Conservation (phyloP, 768 basidiomycete species). For the Tulasnella sp. region DNA sequence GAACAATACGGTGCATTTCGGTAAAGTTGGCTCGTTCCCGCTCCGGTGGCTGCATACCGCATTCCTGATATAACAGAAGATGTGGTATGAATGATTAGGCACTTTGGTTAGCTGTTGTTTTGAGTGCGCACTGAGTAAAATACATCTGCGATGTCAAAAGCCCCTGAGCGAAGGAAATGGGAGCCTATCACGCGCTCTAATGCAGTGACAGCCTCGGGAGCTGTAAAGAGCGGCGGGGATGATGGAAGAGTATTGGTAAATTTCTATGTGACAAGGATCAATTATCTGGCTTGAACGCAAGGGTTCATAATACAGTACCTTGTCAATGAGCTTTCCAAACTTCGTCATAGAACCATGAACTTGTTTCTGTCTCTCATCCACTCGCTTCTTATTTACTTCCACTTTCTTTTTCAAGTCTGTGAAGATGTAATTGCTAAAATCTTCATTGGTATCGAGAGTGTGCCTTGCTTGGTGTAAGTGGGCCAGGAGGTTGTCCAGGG, state of each 20-base stretch:
- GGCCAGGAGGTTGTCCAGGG: constrained; percentile 53
- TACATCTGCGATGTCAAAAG: constrained; percentile 62
- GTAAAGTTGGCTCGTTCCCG: constrained; percentile 47
- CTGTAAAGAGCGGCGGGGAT: constrained; percentile 56
- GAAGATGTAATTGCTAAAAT: constrained; percentile 37
- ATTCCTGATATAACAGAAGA: constrained; percentile 45
- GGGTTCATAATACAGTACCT: constrained; percentile 44
- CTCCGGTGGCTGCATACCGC: constrained; percentile 42
- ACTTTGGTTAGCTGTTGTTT: neutral
- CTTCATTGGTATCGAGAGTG: constrained; percentile 37
- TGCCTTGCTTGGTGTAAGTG: constrained; percentile 47
- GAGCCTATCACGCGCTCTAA: constrained; percentile 60
- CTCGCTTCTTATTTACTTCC: constrained; percentile 66
- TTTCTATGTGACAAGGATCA: constrained; percentile 30
- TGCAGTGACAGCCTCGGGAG: constrained; percentile 44
- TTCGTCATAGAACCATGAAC: constrained; percentile 64
- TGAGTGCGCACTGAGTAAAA: constrained; percentile 51
- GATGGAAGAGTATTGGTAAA: constrained; percentile 48
- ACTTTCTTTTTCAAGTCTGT: constrained; percentile 44
- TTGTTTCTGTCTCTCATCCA: constrained; percentile 84
- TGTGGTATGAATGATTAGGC: constrained; percentile 7
- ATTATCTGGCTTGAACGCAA: neutral
- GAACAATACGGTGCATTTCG: constrained; percentile 61
- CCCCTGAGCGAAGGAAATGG: constrained; percentile 72
- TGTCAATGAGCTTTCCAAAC: constrained; percentile 81